Percentiles rank a stretch among this genome's conserved stretches.
Conservation (phyloP, 2,329 filamentous ascomycete genomes). For the Remersonia thermophila region DNA sequence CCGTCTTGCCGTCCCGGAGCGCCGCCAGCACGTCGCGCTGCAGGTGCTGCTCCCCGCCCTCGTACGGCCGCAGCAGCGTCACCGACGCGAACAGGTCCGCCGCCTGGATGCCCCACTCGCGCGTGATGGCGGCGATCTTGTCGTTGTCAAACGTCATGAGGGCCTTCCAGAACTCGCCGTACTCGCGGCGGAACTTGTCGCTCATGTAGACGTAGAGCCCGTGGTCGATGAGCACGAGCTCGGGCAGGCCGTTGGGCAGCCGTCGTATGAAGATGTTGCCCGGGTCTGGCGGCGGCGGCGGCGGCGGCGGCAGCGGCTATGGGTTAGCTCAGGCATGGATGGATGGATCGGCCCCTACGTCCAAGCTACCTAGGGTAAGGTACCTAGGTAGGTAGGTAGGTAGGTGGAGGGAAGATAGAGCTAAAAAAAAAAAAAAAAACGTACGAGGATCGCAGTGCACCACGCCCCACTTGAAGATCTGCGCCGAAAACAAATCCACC, state of each 20-base stretch:
- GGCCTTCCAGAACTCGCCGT: slow-evolving; percentile 84
- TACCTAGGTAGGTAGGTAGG: not conserved
- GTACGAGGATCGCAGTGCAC: slow-evolving; percentile 82
- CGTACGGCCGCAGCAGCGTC: slow-evolving; percentile 81
- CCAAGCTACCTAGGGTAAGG: too few relatives aligned
- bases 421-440: not conserved
- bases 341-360: too few relatives aligned
- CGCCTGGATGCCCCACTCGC: slow-evolving; percentile 76
- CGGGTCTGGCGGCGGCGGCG: slow-evolving; percentile 42
- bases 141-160: slow-evolving; percentile 88
- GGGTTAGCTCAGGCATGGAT: too few relatives aligned
- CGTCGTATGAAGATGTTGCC: slow-evolving; percentile 95
- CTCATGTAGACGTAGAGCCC: slow-evolving; percentile 90
- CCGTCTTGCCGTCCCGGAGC: slow-evolving; percentile 45
- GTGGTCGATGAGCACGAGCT: slow-evolving; percentile 93
- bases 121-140: slow-evolving; percentile 59
- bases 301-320: too few relatives aligned
- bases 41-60: slow-evolving; percentile 64
- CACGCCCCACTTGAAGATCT: slow-evolving; percentile 94
- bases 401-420: not conserved
- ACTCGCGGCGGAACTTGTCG: slow-evolving; percentile 71
- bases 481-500: slow-evolving; percentile 89
- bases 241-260: slow-evolving; percentile 65
- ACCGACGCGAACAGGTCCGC: slow-evolving; percentile 85
- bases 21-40: slow-evolving; percentile 52